Evolutionary conservation across 345 rosid species (phyloP).

Genomic region (Eucalyptus erythrocorys): DNA sequence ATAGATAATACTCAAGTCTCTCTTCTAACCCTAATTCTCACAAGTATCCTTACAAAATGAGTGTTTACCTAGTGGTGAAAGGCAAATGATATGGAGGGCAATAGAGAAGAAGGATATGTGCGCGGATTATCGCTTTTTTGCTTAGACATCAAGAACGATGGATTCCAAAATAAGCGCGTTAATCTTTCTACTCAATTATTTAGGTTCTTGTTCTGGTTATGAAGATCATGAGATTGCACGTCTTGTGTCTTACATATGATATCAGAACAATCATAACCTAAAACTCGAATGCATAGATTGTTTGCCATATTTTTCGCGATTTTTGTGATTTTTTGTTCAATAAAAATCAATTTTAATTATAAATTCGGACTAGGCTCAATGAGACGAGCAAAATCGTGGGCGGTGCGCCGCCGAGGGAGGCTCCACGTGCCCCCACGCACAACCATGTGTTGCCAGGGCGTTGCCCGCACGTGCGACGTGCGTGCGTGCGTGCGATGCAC

Average conservation of each 20-base stretch:
- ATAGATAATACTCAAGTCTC: rapidly evolving
- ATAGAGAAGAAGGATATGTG: rapidly evolving
- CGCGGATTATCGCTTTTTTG: rapidly evolving
- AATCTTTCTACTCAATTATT: too few relatives aligned
- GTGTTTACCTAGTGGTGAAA: rapidly evolving
- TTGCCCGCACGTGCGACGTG: rapidly evolving
- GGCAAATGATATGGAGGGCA: rapidly evolving
- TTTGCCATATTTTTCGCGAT: too few relatives aligned
- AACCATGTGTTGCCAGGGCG: rapidly evolving
- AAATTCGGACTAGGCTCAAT: rapidly evolving
- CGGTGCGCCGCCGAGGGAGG: rapidly evolving
- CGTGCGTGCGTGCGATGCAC: rapidly evolving
- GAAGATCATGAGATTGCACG: too few relatives aligned
- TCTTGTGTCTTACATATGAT: too few relatives aligned
- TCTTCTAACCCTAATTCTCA: rapidly evolving
- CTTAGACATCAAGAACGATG: rapidly evolving
- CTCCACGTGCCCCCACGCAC: rapidly evolving
- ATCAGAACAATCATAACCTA: too few relatives aligned
- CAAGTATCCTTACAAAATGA: too few relatives aligned
- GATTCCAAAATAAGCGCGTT: rapidly evolving
- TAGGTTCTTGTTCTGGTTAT: rapidly evolving
- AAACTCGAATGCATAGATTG: too few relatives aligned
- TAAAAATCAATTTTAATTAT: too few relatives aligned
- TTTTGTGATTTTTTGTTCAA: too few relatives aligned
- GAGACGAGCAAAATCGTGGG: rapidly evolving